phyloP scores from a whole-genome alignment of 75 land plant genomes.

The Picea glauca region DNA sequence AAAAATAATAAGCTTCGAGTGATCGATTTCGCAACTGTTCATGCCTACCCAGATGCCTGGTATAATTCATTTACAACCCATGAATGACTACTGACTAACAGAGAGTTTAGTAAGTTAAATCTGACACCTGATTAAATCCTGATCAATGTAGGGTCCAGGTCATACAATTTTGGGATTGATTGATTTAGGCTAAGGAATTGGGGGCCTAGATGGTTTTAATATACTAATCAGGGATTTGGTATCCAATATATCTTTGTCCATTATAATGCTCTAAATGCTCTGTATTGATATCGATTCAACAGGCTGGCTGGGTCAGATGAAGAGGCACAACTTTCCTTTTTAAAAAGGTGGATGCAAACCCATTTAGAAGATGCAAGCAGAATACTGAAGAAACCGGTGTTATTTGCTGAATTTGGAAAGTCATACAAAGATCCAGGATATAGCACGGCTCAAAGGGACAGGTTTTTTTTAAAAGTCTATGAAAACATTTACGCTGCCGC shows the following conservation, averaged over 20 bases:
- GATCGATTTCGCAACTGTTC: constrained; percentile 86
- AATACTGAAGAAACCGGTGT: constrained; percentile 60
- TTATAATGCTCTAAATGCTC: background rate
- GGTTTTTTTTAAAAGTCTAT: constrained; percentile 45
- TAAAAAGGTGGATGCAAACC: constrained; percentile 59
- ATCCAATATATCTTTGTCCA: background rate
- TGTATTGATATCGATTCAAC: background rate
- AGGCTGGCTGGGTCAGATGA: constrained; percentile 62
- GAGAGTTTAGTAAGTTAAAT: too few species aligned
- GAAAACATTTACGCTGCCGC: constrained; percentile 64
- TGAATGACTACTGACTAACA: too few species aligned
- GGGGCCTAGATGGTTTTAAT: background rate
- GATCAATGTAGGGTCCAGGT: too few species aligned
- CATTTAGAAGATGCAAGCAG: constrained; percentile 70
- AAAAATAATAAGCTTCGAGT: constrained; percentile 55
- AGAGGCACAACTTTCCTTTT: constrained; percentile 53
- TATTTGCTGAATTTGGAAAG: constrained; percentile 82
- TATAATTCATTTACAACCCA: constrained; percentile 13
- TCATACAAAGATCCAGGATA: constrained; percentile 51
- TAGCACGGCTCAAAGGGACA: constrained; percentile 42
- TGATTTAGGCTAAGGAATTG: too few species aligned
- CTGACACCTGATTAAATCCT: too few species aligned
- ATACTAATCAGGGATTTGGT: background rate
- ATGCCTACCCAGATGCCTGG: constrained; percentile 93
- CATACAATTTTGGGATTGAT: too few species aligned